Evolutionary conservation across 1,139 yeast species (phyloP).

Genomic region (Scheffersomyces quercinus): DNA sequence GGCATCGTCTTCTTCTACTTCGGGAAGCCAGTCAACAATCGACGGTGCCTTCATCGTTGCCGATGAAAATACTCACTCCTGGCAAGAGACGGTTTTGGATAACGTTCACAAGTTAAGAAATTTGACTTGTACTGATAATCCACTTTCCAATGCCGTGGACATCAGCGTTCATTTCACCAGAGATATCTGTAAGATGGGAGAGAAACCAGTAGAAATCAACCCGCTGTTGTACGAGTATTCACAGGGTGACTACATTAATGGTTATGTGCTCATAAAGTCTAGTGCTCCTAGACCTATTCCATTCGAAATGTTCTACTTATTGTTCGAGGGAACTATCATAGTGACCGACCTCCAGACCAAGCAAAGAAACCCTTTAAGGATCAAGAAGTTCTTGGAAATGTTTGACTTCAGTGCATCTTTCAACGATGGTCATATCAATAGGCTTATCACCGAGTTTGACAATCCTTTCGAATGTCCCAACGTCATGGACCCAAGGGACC

Average conservation of each 20-base stretch:
- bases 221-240: conserved; percentile 37
- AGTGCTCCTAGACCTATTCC: conserved; percentile 25
- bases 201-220: conserved; percentile 26
- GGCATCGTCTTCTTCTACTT: neutral
- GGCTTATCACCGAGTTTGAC: conserved; percentile 30
- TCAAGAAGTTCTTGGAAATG: conserved; percentile 40
- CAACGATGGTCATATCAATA: conserved; percentile 31
- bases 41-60: conserved; percentile 22
- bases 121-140: conserved; percentile 30
- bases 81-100: conserved; percentile 43
- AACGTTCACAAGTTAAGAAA: conserved; percentile 37
- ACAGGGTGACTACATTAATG: conserved; percentile 44
- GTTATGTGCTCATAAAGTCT: conserved; percentile 34
- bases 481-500: conserved; percentile 29
- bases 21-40: neutral
- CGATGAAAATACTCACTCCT: conserved; percentile 32
- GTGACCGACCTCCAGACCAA: conserved; percentile 13
- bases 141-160: conserved; percentile 26
- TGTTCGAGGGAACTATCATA: conserved; percentile 39
- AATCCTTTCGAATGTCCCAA: conserved; percentile 18
- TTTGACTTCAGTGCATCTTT: conserved; percentile 45
- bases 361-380: conserved; percentile 15
- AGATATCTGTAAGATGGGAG: conserved; percentile 33
- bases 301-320: conserved; percentile 44
- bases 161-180: conserved; percentile 36